Evolutionary conservation across 2,329 filamentous ascomycete species (phyloP), one percentile per base, ranked within the genome.

Genomic region (Diaporthe sp.): DNA sequence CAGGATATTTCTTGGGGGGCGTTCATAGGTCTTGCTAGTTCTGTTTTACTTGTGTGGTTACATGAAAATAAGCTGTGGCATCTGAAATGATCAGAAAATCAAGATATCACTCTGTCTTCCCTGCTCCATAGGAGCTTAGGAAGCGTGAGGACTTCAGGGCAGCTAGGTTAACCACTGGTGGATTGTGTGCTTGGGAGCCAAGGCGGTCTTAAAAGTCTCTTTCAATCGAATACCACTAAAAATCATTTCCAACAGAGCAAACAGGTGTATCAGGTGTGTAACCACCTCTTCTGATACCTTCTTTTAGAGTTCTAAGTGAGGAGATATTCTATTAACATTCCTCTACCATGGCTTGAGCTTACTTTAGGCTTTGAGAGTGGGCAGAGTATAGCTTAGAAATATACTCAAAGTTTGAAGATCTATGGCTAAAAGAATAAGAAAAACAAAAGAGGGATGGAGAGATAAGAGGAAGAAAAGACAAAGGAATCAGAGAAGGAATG

Each of bases 1-100:
- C 13, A 12, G 63, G 65, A 50, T 68, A 53, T 70, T 9, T 70
- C 65, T 44, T 61, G n/a, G 58, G 30, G 27, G 73, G 73, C 73
- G 73, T 75, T 75, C 53, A 68, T 22, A 61, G 73, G 71, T 63
- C 70, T 71, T 73, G 27, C 50, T 66, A 30, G 12, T 56, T 44
- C 25, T 70, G 39, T 66, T 61, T 51, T 70, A 44, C 35, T 39
- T 25, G 70, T 75, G 19, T 35, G 58, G 58, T 25, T 68, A 63
- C 72, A 32, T 75, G 53, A 53, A 73, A 65, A 66, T 70, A 61
- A 66, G 71, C 56, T 39, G 58, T 42, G 71, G 66, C 65, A 73
- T 66, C 27, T 58, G 68, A 44, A 42, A 50, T 58, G 39, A 51
- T n/a, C 61, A 66, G 61, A 71, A 63, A 65, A 59, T 27, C 42